These are phyloP conservation scores for Neocatenulostroma microsporum DNA, from an alignment of 2,329 filamentous ascomycete genomes.

Conservation along the genomic window DNA sequence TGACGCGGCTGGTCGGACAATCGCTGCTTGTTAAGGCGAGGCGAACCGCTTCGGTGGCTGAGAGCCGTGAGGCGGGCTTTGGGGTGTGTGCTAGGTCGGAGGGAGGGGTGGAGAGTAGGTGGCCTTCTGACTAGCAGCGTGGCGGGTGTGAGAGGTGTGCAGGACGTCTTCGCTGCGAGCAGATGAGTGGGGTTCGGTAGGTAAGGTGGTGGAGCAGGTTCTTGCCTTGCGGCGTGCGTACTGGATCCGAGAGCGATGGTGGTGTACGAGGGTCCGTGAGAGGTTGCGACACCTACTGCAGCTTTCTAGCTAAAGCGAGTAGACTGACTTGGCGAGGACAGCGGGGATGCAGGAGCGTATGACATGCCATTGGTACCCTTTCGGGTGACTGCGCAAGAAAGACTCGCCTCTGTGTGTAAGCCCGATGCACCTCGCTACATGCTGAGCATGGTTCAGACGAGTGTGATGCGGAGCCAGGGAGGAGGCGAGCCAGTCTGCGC, in stretches of 20 bases:
- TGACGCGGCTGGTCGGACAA: slow-evolving; percentile 59
- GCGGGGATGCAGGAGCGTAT: slow-evolving; percentile 24
- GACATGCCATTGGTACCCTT: slow-evolving; percentile 18
- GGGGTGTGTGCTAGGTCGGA: slow-evolving; percentile 33
- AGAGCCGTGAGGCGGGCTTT: slow-evolving; percentile 42
- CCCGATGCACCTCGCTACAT: slow-evolving; percentile 49
- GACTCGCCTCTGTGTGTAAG: slow-evolving; percentile 36
- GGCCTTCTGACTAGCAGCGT: slow-evolving; percentile 30
- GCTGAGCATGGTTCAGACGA: slow-evolving; percentile 50
- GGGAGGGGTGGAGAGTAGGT: slow-evolving; percentile 41
- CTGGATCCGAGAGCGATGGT: slow-evolving; percentile 15
- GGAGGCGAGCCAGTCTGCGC: slow-evolving; percentile 24
- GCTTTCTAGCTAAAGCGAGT: slow-evolving; percentile 6
- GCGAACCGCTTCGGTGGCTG: slow-evolving; percentile 45
- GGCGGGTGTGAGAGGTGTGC: slow-evolving; percentile 43
- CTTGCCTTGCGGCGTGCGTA: slow-evolving; percentile 15
- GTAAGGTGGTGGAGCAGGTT: slow-evolving; percentile 3
- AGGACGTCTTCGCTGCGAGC: slow-evolving; percentile 37
- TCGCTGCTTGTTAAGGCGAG: slow-evolving; percentile 18
- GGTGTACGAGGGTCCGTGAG: slow-evolving; percentile 12
- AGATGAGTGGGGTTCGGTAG: neutral
- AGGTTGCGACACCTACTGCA: slow-evolving; percentile 24
- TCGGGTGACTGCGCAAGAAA: slow-evolving; percentile 20
- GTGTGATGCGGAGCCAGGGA: slow-evolving; percentile 33
- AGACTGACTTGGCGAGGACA: slow-evolving; percentile 13